These are phyloP conservation scores for Thalassiosira oceanica DNA, from an alignment of 352 stramenopile species.

Conservation along the genomic window DNA sequence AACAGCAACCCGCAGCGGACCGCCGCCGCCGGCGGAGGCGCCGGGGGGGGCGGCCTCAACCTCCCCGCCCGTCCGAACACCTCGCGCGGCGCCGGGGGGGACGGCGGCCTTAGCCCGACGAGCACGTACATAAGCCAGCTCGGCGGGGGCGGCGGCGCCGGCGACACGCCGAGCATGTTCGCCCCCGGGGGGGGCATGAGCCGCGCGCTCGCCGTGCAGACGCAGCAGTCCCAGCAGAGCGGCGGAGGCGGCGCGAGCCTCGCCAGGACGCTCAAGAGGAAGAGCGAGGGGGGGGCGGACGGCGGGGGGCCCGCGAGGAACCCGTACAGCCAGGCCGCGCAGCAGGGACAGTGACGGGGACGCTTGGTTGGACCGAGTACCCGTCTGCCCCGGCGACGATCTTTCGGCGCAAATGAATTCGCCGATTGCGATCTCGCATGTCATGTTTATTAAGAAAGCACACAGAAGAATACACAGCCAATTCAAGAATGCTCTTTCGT, in stretches of 20 bases:
- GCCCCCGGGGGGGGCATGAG: not conserved
- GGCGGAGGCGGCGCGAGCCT: no score
- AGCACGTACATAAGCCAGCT: no score
- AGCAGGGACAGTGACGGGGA: not conserved
- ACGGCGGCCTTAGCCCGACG: no score
- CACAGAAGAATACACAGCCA: no score
- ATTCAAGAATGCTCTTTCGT: not conserved
- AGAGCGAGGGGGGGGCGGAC: not conserved
- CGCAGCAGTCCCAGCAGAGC: not conserved
- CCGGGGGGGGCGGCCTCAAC: no score
- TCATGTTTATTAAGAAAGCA: no score
- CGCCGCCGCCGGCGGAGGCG: no score
- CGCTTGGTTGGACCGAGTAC: no score
- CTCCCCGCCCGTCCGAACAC: conserved; percentile 1
- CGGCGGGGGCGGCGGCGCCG: not conserved
- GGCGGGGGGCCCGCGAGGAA: not conserved
- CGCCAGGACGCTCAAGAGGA: conserved; percentile 1
- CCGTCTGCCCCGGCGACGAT: no score
- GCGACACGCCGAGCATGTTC: conserved; percentile 2
- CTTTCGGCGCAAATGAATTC: no score
- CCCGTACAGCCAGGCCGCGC: conserved; percentile 1
- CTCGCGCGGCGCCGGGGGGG: not conserved
- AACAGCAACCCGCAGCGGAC: not conserved
- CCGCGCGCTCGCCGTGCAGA: not conserved
- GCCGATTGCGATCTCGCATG: no score